Percentiles rank a stretch among this genome's conserved stretches.
Evolutionary conservation across 345 rosid genomes (phyloP).

Genomic region (Citrus sp.): DNA sequence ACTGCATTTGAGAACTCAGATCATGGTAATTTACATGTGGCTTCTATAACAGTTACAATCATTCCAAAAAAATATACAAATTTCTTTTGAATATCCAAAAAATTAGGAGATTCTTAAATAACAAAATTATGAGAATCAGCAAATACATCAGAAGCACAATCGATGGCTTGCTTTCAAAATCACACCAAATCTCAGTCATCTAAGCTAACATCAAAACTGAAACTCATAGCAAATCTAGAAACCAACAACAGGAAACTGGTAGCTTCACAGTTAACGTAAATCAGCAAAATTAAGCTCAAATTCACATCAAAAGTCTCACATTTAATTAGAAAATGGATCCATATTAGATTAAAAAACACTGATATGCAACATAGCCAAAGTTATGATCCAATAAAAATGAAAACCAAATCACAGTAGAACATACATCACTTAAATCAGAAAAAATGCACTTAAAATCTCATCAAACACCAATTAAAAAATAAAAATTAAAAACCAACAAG

Average conservation of each 20-base stretch:
- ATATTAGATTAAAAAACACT: neutral
- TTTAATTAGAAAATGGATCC: neutral
- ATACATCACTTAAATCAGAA: neutral
- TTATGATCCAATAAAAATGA: neutral
- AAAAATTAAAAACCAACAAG: neutral
- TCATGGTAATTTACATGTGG: neutral
- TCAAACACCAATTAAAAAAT: neutral
- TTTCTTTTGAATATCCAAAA: constrained; percentile 1
- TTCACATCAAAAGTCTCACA: neutral
- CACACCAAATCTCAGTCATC: constrained; percentile 3
- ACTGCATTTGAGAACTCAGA: neutral
- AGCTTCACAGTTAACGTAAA: neutral
- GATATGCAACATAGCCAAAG: neutral
- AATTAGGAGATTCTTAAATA: constrained; percentile 12
- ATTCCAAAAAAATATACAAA: neutral
- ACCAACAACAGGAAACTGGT: neutral
- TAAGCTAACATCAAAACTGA: neutral
- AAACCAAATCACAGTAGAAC: neutral
- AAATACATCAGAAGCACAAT: constrained; percentile 7
- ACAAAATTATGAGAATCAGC: neutral
- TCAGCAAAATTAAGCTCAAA: neutral
- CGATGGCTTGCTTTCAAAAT: neutral
- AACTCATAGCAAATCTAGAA: neutral
- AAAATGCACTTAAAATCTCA: neutral
- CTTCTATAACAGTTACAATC: neutral